Evolutionary conservation across 768 basidiomycete genomes (phyloP).

Genomic region (Pulveroboletus ravenelii): DNA sequence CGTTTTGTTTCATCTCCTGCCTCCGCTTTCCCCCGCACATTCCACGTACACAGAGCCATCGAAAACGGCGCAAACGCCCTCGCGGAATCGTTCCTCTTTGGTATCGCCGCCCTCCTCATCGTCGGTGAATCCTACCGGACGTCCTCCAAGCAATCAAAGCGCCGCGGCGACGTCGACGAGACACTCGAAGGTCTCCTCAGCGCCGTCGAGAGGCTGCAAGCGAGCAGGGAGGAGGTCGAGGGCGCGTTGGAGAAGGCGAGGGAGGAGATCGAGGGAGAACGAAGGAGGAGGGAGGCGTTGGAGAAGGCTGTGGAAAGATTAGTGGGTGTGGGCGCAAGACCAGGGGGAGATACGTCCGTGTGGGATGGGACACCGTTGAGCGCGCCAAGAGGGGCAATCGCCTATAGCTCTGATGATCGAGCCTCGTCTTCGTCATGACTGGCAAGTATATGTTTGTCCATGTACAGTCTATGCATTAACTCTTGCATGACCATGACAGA

Average conservation of each 20-base stretch:
- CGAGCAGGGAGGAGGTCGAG: slow-evolving; percentile 39
- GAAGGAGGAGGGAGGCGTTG: slow-evolving; percentile 57
- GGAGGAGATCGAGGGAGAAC: slow-evolving; percentile 33
- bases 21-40: background rate
- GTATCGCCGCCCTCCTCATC: slow-evolving; percentile 69
- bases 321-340: slow-evolving; percentile 61
- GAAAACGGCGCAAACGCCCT: slow-evolving; percentile 82
- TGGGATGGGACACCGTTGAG: slow-evolving; percentile 56
- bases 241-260: slow-evolving; percentile 41
- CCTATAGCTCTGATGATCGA: slow-evolving; percentile 8
- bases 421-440: slow-evolving; percentile 3
- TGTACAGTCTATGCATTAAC: background rate
- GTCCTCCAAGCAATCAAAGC: slow-evolving; percentile 62
- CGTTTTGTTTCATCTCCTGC: slow-evolving; percentile 13
- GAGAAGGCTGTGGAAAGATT: slow-evolving; percentile 59
- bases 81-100: slow-evolving; percentile 81
- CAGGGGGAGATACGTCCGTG: slow-evolving; percentile 48
- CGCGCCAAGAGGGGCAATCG: slow-evolving; percentile 39
- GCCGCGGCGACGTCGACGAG: slow-evolving; percentile 71
- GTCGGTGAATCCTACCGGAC: slow-evolving; percentile 74
- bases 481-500: background rate
- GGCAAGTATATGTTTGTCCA: background rate
- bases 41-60: slow-evolving; percentile 51
- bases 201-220: slow-evolving; percentile 43
- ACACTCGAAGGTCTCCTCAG: slow-evolving; percentile 54